Evolutionary conservation across 768 basidiomycete genomes (phyloP), one percentile per base, ranked within the genome.

Genomic region (Leccinum disarticulatum): DNA sequence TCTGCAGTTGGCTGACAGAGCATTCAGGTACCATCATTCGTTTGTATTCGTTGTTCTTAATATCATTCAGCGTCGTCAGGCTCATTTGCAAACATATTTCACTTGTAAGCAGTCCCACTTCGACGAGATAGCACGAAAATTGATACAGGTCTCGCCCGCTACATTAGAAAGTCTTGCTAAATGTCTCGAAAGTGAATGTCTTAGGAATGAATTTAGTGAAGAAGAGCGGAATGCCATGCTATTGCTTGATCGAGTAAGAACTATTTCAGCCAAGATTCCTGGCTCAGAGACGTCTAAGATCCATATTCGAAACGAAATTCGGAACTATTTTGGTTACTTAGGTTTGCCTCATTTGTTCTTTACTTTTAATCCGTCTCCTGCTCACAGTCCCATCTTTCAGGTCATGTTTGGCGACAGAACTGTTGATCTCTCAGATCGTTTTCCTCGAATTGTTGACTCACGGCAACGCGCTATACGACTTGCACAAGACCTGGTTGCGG

Each of bases 401-500:
- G 73, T 74, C 0, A 68, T 74, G 51, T 61, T 52, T 51, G 68
- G 73, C 11, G 64, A 77, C 48, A 30, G 60, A 0, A 28, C n/a
- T 15, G 35, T 61, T 4, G 47, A 63, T n/a, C 17, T 63, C 1
- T 46, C 52, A 1, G 15, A 52, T 0, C 28, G 57, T 0, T 77
- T 67, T 52, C 75, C 76, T 0, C 0, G 33, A 0, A 13, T 77
- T 0, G 56, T 57, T 1, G 6, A 54, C 14, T 46, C 66, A 4
- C 43, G 6, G 38, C 56, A 64, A 19, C 59, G 70, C 6, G 72
- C 74, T 2, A 15, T 68, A 0, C 33, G 67, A 0, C 28, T 77
- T 0, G 73, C 75, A 0, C 55, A 65, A 15, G 74, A 76, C 59
- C 74, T 76, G 48, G 73, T 76, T n/a, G 69, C 73, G 2, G 76